Base-by-base conservation (phyloP, 2,329 filamentous ascomycete genomes). In the Pseudocercospora eumusae region DNA sequence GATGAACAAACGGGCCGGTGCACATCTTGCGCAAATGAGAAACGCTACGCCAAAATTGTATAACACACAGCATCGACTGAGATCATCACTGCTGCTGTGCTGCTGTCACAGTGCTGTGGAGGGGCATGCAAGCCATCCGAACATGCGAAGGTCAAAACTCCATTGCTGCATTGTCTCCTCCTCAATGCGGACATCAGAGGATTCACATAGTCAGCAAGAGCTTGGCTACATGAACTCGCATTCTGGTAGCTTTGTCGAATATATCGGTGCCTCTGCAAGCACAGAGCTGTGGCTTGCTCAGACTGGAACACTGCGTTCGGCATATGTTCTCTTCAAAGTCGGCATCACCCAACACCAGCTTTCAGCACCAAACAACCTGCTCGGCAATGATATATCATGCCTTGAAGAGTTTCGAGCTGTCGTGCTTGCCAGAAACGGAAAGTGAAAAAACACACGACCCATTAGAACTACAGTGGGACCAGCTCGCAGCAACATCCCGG, bases 211-310 rank as follows among this genome's bases (percentile, higher is more conserved):
- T 52, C 47, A 31, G 11, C 47, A 28, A 5, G n/a, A 25, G 47
- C 47, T 15, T 18, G 11, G 25, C 44, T 52, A 28, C 9, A 13
- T 25, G 47, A n/a, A 28, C 23, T 13, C 15, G 23, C 20, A 15
- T 13, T 52, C 25, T 28, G 47, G 47, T 52, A 52, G 47, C 47
- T 52, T 25, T 52, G 15, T 18, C 21, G 21, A 52, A 47, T 20
- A 20, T 13, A 5, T 47, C 13, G 47, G 47, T 52, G 23, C 15
- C 47, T 52, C 47, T 13, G 47, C 47, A 52, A n/a, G 2, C 23
- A n/a, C 6, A n/a, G 25, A 25, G 47, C 47, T 28, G 25, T 52
- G 47, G 47, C 47, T 52, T 52, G 47, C 21, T 25, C 47, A 52
- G n/a, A 28, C 21, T 52, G 47, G 47, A 31, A 52, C 47, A 52